Conservation (phyloP, 1,139 yeast genomes). For the Candida sp. region DNA sequence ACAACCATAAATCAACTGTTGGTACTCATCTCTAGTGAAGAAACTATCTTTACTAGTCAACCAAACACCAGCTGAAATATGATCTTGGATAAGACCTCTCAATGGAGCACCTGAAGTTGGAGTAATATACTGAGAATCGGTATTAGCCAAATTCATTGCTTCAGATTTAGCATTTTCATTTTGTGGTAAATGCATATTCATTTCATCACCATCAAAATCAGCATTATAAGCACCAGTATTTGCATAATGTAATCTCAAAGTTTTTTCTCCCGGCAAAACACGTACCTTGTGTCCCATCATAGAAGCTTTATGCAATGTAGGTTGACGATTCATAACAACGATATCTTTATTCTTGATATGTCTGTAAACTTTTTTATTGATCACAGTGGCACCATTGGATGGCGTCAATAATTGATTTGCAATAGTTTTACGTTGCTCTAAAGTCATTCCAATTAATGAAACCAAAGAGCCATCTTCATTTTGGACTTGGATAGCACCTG, state of each 20-base stretch:
- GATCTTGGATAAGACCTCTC: conserved; percentile 99
- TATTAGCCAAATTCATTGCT: conserved; percentile 91
- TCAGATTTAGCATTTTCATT: conserved; percentile 97
- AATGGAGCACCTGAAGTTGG: conserved; percentile 99
- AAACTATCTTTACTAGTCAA: conserved; percentile 88
- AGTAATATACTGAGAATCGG: conserved; percentile 95
- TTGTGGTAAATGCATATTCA: conserved; percentile 99
- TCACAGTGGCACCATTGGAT: conserved; percentile 49
- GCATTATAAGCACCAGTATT: conserved; percentile 99
- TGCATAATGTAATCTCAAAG: conserved; percentile 95
- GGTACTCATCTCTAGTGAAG: conserved; percentile 88
- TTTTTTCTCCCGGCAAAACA: conserved; percentile 96
- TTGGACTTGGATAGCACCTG: conserved; percentile 96
- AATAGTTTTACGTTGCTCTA: conserved; percentile 93
- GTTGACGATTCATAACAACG: conserved; percentile 98
- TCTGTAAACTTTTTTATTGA: conserved; percentile 90
- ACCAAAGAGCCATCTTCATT: conserved; percentile 92
- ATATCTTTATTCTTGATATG: conserved; percentile 95
- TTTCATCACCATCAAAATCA: conserved; percentile 99
- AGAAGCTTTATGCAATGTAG: conserved; percentile 97
- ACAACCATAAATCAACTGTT: conserved; percentile 91
- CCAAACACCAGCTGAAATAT: conserved; percentile 99
- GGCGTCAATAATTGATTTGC: conserved; percentile 97
- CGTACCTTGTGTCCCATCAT: conserved; percentile 99
- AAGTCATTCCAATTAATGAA: conserved; percentile 82